Evolutionary conservation across 768 basidiomycete genomes (phyloP).

Genomic region (Lepiota brunneoincarnata): DNA sequence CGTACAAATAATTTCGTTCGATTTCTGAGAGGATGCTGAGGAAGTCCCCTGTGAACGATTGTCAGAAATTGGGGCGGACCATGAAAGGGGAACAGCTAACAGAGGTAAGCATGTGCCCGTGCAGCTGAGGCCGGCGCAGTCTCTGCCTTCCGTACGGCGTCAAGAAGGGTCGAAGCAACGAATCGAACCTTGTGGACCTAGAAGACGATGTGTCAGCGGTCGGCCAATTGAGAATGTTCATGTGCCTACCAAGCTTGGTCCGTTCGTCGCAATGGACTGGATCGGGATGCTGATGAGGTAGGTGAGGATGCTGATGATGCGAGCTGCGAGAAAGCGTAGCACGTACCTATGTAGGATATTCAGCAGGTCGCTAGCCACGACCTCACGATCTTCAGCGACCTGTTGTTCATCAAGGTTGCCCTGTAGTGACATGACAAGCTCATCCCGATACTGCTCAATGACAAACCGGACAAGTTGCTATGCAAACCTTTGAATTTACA

Average conservation of each 20-base stretch:
- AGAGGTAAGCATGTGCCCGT: constrained; percentile 83
- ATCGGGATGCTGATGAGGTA: constrained; percentile 70
- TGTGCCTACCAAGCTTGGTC: constrained; percentile 61
- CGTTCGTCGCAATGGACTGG: constrained; percentile 88
- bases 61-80: constrained; percentile 10
- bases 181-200: constrained; percentile 92
- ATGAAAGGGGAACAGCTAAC: constrained; percentile 40
- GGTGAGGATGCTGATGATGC: constrained; percentile 7
- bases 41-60: constrained; percentile 71
- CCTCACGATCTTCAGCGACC: constrained; percentile 73
- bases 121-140: constrained; percentile 78
- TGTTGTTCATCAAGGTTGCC: constrained; percentile 62
- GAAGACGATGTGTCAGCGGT: constrained; percentile 13
- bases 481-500: not conserved
- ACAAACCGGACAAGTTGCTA: constrained; percentile 94
- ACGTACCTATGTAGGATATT: constrained; percentile 78
- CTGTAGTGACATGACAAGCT: constrained; percentile 69
- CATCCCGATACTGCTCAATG: constrained; percentile 89
- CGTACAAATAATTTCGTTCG: constrained; percentile 82
- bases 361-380: constrained; percentile 83
- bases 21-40: constrained; percentile 89
- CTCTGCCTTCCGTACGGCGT: constrained; percentile 79
- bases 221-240: not conserved
- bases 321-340: not conserved
- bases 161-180: constrained; percentile 86